phyloP scores from a whole-genome alignment of 371 early-diverging fungal genomes.

The Mucor ambiguus region DNA sequence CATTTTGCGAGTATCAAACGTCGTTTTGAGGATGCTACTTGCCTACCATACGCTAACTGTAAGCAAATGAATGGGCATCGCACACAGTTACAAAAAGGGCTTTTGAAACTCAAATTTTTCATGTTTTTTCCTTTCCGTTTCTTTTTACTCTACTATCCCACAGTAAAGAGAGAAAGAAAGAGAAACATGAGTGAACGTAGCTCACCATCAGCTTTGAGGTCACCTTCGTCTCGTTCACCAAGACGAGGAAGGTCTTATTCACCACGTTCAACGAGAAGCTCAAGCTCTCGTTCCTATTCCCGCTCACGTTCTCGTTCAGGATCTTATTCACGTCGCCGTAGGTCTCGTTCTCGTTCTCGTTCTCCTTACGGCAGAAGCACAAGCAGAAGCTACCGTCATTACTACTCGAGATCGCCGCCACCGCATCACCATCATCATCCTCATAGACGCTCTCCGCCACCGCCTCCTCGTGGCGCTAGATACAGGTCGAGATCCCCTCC shows the following conservation, averaged over 20 bases:
- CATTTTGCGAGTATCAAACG: too few species aligned
- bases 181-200: constrained; percentile 21
- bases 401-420: constrained; percentile 32
- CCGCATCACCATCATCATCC: constrained; percentile 13
- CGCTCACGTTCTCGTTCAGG: constrained; percentile 26
- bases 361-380: constrained; percentile 14
- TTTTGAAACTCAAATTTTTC: constrained; percentile 8
- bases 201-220: constrained; percentile 8
- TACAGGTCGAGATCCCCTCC: constrained; percentile 29
- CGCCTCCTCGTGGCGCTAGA: constrained; percentile 4
- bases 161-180: not conserved
- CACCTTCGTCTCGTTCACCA: constrained; percentile 10
- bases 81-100: not conserved
- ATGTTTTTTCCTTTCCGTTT: not conserved
- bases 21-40: too few species aligned
- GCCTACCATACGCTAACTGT: too few species aligned
- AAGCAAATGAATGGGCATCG: not conserved
- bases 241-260: constrained; percentile 23
- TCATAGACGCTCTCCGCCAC: constrained; percentile 20
- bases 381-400: constrained; percentile 9
- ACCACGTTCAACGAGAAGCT: constrained; percentile 23
- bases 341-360: constrained; percentile 18
- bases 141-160: not conserved
- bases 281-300: constrained; percentile 25
- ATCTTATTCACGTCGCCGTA: constrained; percentile 19